These are phyloP conservation scores for Eucalyptus tenuipes DNA, from an alignment of 345 rosid species.

Conservation along the genomic window DNA sequence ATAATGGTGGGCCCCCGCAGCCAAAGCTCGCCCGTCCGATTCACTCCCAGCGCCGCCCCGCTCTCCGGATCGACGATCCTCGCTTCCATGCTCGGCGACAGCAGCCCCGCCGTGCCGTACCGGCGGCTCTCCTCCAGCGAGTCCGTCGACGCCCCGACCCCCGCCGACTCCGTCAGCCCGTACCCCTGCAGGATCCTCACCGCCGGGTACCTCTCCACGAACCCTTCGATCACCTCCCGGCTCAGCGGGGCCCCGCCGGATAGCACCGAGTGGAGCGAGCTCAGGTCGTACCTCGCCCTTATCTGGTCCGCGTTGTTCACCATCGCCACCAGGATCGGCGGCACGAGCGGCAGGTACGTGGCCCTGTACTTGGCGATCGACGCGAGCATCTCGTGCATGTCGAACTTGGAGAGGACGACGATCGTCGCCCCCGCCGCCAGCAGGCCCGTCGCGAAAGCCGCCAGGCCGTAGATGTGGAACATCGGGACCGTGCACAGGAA, in stretches of 20 bases:
- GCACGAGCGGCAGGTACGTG: conserved; percentile 49
- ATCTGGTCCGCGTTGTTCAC: conserved; percentile 40
- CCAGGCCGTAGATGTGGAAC: conserved; percentile 81
- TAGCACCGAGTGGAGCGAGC: conserved; percentile 36
- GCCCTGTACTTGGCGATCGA: conserved; percentile 40
- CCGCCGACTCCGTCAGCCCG: conserved; percentile 73
- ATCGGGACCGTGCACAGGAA: conserved; percentile 83
- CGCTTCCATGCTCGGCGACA: conserved; percentile 50
- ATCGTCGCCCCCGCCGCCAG: conserved; percentile 62
- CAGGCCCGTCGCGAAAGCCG: conserved; percentile 47
- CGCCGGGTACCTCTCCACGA: conserved; percentile 36
- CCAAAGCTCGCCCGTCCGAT: conserved; percentile 73
- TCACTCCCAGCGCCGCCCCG: conserved; percentile 33
- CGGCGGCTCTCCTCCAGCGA: conserved; percentile 57
- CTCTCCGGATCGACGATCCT: conserved; percentile 61
- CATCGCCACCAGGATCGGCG: conserved; percentile 53
- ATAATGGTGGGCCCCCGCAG: conserved; percentile 49
- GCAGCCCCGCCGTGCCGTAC: conserved; percentile 63
- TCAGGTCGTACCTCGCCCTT: conserved; percentile 36
- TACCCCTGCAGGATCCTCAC: conserved; percentile 56
- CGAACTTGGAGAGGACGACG: conserved; percentile 60
- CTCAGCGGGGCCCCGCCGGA: conserved; percentile 83
- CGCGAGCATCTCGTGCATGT: conserved; percentile 56
- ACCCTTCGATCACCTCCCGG: conserved; percentile 63
- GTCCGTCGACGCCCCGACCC: conserved; percentile 47